Percentiles rank a stretch among this genome's conserved stretches.
These are phyloP conservation scores for Echites panduratus DNA, from an alignment of 257 asterid species.

Conservation along the genomic window DNA sequence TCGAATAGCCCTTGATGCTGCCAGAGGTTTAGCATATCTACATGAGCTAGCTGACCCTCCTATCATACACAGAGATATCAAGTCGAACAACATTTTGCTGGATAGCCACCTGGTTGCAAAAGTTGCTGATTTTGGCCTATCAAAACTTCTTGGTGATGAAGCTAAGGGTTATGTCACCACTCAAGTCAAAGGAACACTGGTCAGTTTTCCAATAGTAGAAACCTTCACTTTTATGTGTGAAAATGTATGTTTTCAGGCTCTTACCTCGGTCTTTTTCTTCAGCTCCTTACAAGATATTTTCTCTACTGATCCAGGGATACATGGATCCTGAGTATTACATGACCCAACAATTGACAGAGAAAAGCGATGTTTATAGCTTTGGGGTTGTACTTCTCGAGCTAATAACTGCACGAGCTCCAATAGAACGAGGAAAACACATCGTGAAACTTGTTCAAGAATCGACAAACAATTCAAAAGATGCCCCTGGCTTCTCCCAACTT, in stretches of 20 bases:
- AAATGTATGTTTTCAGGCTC: neutral
- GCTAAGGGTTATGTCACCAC: slow-evolving; percentile 72
- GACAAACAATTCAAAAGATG: slow-evolving; percentile 26
- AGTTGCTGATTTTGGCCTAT: slow-evolving; percentile 90
- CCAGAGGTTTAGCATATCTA: slow-evolving; percentile 71
- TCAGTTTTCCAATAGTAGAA: slow-evolving; percentile 20
- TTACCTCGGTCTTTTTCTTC: neutral
- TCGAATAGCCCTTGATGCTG: slow-evolving; percentile 68
- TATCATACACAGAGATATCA: slow-evolving; percentile 80
- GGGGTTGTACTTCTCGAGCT: slow-evolving; percentile 75
- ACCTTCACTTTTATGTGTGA: neutral
- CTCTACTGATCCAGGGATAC: slow-evolving; percentile 46
- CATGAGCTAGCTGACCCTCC: slow-evolving; percentile 94
- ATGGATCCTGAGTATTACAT: slow-evolving; percentile 92
- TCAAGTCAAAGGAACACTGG: slow-evolving; percentile 96
- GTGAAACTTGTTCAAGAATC: slow-evolving; percentile 57
- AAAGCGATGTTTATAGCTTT: slow-evolving; percentile 78
- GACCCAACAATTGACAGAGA: slow-evolving; percentile 81
- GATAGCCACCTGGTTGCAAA: slow-evolving; percentile 60
- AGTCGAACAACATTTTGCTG: slow-evolving; percentile 72
- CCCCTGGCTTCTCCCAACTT: slow-evolving; percentile 23
- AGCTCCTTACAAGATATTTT: neutral
- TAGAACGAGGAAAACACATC: slow-evolving; percentile 73
- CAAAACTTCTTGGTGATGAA: slow-evolving; percentile 74
- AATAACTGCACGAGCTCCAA: slow-evolving; percentile 58